Evolutionary conservation across 1,139 yeast genomes (phyloP).

Genomic region (Diutina neorugosa): DNA sequence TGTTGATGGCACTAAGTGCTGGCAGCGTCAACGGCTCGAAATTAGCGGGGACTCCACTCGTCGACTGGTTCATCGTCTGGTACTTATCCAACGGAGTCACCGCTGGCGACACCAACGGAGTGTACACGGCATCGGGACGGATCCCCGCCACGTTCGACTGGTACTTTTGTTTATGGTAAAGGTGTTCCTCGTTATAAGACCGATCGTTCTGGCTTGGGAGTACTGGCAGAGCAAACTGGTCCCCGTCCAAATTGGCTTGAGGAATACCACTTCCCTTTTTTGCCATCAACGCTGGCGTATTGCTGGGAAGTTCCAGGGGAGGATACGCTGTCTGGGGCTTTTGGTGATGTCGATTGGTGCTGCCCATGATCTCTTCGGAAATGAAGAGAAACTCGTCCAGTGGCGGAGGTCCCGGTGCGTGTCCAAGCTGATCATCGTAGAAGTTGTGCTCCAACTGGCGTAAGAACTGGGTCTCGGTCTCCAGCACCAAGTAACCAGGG

Average conservation of each 20-base stretch:
- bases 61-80: conserved; percentile 7
- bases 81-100: conserved; percentile 48
- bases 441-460: background rate
- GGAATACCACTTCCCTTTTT: background rate
- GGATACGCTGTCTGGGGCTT: conserved; percentile 8
- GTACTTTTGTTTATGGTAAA: conserved; percentile 21
- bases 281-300: conserved; percentile 10
- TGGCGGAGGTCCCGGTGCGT: background rate
- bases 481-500: background rate
- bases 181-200: conserved; percentile 32
- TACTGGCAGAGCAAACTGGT: conserved; percentile 24
- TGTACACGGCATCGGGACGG: conserved; percentile 42
- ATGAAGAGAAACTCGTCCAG: background rate
- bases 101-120: conserved; percentile 70
- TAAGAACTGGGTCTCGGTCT: background rate
- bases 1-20: conserved; percentile 34
- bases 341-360: background rate
- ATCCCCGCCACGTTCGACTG: conserved; percentile 10
- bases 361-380: background rate
- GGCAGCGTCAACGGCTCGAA: conserved; percentile 53
- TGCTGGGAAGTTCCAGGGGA: conserved; percentile 9
- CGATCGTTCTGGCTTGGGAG: conserved; percentile 34
- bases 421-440: background rate
- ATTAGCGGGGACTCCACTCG: conserved; percentile 22
- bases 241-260: conserved; percentile 5